These are phyloP conservation scores for Monilinia laxa DNA, from an alignment of 2,329 filamentous ascomycete species.

Conservation along the genomic window DNA sequence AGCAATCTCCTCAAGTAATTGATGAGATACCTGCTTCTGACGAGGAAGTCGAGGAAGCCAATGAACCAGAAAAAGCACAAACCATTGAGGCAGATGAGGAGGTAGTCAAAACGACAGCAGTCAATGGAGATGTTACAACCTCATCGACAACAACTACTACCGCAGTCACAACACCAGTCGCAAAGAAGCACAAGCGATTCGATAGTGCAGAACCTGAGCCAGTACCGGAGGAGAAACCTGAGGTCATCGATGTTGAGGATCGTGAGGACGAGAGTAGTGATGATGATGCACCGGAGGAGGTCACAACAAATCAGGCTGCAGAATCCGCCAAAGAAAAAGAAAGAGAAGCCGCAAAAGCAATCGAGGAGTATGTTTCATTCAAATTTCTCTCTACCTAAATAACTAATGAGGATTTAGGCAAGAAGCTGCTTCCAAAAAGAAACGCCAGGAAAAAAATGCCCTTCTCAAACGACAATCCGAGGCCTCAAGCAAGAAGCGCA, in stretches of 20 bases:
- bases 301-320: constrained; percentile 34
- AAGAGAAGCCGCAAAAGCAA: constrained; percentile 34
- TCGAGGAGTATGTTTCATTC: constrained; percentile 33
- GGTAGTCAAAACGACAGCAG: neutral
- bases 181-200: constrained; percentile 33
- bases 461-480: constrained; percentile 35
- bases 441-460: constrained; percentile 37
- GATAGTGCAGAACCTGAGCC: constrained; percentile 31
- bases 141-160: constrained; percentile 8
- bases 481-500: constrained; percentile 33
- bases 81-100: constrained; percentile 6
- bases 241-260: constrained; percentile 1
- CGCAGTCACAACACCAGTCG: constrained; percentile 5
- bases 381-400: neutral
- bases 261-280: constrained; percentile 34
- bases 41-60: too few species aligned
- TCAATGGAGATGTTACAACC: constrained; percentile 2
- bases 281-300: constrained; percentile 39
- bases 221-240: constrained; percentile 16
- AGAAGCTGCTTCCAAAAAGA: constrained; percentile 33
- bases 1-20: constrained; percentile 13
- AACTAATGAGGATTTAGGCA: constrained; percentile 31
- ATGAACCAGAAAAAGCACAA: neutral
- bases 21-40: neutral
- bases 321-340: constrained; percentile 29